Conservation (phyloP, 495 filamentous ascomycete species). For the Neurospora sp. region DNA sequence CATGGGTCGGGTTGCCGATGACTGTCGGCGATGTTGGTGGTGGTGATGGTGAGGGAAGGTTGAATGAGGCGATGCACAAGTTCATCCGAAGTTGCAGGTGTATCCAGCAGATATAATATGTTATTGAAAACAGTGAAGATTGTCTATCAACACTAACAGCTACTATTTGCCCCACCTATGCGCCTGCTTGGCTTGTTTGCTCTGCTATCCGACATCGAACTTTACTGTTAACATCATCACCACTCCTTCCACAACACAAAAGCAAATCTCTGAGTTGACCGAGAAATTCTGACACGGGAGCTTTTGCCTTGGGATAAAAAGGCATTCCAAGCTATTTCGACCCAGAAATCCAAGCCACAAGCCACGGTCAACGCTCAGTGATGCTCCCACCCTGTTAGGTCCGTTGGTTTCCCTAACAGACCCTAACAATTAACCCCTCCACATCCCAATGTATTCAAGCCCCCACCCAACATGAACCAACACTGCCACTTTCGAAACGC, state of each 20-base stretch:
- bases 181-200: background rate
- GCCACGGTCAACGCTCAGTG: background rate
- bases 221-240: background rate
- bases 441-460: background rate
- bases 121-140: background rate
- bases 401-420: background rate
- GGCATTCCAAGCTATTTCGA: background rate
- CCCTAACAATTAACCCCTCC: background rate
- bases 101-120: background rate
- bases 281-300: background rate
- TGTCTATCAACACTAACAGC: background rate
- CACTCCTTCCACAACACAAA: background rate
- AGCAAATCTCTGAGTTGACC: background rate
- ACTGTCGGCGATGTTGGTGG: background rate
- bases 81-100: background rate
- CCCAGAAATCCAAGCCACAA: background rate
- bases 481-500: background rate
- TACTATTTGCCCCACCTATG: background rate
- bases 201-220: background rate
- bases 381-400: background rate
- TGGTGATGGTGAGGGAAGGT: background rate
- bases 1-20: background rate
- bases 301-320: background rate
- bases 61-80: background rate
- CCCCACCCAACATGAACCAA: background rate